Base-by-base conservation (phyloP, 768 basidiomycete genomes). In the Termitomyces sp. region DNA sequence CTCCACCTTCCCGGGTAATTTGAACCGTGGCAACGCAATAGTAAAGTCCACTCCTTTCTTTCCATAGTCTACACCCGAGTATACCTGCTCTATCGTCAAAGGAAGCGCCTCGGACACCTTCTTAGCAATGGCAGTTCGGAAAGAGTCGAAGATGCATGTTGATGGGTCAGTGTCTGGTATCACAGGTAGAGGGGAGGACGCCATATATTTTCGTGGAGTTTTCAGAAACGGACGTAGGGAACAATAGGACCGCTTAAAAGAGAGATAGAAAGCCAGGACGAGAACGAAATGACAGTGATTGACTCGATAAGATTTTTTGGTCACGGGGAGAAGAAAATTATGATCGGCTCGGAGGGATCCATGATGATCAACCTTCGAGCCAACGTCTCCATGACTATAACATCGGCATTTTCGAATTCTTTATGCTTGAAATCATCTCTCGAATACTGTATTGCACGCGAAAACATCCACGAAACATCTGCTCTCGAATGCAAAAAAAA, bases 41-140 rank as follows among this genome's bases (percentile, higher is more conserved):
- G 90, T 89, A 65, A 97, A 94, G 74, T 98, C 96, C 46, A 82
- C 87, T n/a, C 91, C 93, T 73, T 95, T 95, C 75, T 95, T 93
- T 37, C 91, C 93, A 62, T 88, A 91, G 69, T 95, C 89, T 0
- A 97, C 88, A 22, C 91, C 95, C 24, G 81, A 70, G 72, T 91
- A 97, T 0, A 87, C 93, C 66, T 91, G 85, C 42, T 91, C 89
- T 30, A 93, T 60, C 0, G 87, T 79, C 54, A 96, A 72, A 31
- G 86, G 84, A 7, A 93, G 73, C 0, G 84, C 81, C 53, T 88
- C 85, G 8, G 85, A 82, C 31, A 93, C 68, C 60, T 81, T 79
- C 66, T 86, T 79, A 4, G 94, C 91, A 65, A 93, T 89, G 41
- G 91, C 82, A n/a, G 81, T 86, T 55, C 90, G 80, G 78, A 93